Percentiles rank a stretch among this genome's conserved stretches.
Evolutionary conservation across 108 stramenopile genomes (phyloP).

Genomic region (Pseudonitzschia multiseries): DNA sequence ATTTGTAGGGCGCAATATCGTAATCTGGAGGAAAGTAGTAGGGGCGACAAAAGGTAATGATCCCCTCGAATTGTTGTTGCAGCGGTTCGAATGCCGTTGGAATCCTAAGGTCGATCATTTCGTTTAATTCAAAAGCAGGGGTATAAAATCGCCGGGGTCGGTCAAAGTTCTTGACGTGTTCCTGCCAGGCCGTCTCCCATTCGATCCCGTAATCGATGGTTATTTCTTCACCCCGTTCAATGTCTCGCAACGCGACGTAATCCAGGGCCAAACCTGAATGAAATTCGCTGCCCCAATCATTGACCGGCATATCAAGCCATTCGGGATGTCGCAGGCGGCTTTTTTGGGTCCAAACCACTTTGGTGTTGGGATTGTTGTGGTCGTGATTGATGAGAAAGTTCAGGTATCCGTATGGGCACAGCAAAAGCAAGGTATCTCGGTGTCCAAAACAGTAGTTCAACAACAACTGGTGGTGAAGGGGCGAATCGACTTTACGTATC

Average conservation of each 20-base stretch:
- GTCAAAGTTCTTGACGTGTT: slow-evolving; percentile 48
- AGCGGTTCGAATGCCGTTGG: slow-evolving; percentile 23
- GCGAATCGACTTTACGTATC: slow-evolving; percentile 7
- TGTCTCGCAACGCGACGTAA: slow-evolving; percentile 72
- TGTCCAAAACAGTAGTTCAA: slow-evolving; percentile 80
- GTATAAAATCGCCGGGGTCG: slow-evolving; percentile 32
- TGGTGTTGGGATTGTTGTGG: slow-evolving; percentile 56
- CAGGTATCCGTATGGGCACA: slow-evolving; percentile 73
- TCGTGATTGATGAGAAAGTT: slow-evolving; percentile 73
- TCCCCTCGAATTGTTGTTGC: slow-evolving; percentile 24
- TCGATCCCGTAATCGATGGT: slow-evolving; percentile 69
- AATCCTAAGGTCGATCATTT: slow-evolving; percentile 20
- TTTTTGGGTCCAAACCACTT: slow-evolving; percentile 56
- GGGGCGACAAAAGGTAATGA: slow-evolving; percentile 30
- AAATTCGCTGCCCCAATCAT: slow-evolving; percentile 46
- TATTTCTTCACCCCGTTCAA: slow-evolving; percentile 75
- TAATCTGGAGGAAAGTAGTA: slow-evolving; percentile 3
- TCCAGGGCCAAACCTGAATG: slow-evolving; percentile 58
- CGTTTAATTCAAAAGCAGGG: slow-evolving; percentile 39
- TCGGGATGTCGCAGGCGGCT: slow-evolving; percentile 46
- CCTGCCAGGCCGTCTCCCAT: slow-evolving; percentile 72
- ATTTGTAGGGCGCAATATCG: not conserved
- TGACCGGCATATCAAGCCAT: slow-evolving; percentile 59
- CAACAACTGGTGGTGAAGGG: slow-evolving; percentile 48
- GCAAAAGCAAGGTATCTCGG: slow-evolving; percentile 42